Conservation (phyloP, 352 stramenopile species). For the Phytophthora idaei region DNA sequence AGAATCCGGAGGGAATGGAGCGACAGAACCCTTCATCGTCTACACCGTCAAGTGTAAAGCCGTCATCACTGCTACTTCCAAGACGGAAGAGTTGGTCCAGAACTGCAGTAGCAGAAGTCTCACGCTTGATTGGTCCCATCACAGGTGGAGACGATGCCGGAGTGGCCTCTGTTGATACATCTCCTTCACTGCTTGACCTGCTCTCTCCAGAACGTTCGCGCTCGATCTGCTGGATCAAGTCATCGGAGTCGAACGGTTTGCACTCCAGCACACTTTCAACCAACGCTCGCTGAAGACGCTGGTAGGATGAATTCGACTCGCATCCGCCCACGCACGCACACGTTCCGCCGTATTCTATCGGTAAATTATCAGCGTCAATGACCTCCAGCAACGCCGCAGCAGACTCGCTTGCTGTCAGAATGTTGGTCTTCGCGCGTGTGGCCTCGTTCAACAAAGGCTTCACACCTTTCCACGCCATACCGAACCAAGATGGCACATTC, state of each 20-base stretch:
- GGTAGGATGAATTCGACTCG: slow-evolving; percentile 69
- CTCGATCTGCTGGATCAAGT: slow-evolving; percentile 31
- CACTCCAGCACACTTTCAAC: slow-evolving; percentile 63
- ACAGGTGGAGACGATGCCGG: slow-evolving; percentile 10
- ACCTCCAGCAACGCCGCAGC: slow-evolving; percentile 51
- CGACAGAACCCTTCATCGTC: slow-evolving; percentile 39
- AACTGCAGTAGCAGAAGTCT: slow-evolving; percentile 27
- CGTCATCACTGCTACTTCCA: slow-evolving; percentile 29
- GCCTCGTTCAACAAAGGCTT: slow-evolving; percentile 88
- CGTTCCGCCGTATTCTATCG: slow-evolving; percentile 72
- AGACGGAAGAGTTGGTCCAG: slow-evolving; percentile 31
- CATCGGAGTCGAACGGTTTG: slow-evolving; percentile 50
- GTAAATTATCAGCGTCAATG: slow-evolving; percentile 71
- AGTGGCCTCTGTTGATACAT: slow-evolving; percentile 10
- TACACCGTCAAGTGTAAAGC: slow-evolving; percentile 24
- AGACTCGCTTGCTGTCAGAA: slow-evolving; percentile 76
- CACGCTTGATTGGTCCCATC: slow-evolving; percentile 28
- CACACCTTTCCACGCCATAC: slow-evolving; percentile 91
- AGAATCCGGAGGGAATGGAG: slow-evolving; percentile 47
- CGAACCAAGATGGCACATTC: slow-evolving; percentile 92
- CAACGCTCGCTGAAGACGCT: slow-evolving; percentile 57
- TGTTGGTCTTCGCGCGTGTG: slow-evolving; percentile 89
- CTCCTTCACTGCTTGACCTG: slow-evolving; percentile 27
- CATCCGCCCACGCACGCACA: slow-evolving; percentile 70
- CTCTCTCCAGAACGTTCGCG: slow-evolving; percentile 34